phyloP scores from a whole-genome alignment of 106 monocot genomes.

The Platanthera guangdongensis region DNA sequence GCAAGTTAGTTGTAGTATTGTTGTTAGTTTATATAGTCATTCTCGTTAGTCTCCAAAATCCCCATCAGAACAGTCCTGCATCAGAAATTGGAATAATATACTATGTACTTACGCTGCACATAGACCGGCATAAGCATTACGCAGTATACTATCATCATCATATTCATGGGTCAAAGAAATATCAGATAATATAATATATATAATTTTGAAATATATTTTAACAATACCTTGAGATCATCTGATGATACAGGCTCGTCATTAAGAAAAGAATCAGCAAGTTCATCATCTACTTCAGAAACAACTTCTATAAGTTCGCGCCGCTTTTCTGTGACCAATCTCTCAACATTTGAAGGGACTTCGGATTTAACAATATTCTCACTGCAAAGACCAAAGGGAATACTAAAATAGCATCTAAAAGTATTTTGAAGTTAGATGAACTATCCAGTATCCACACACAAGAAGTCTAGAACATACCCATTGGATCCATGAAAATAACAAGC shows the following conservation, averaged over 20 bases:
- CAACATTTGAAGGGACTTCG: slow-evolving; percentile 66
- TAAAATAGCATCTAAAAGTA: background rate
- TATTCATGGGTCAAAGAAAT: background rate
- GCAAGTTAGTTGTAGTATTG: no score
- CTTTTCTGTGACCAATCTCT: slow-evolving; percentile 59
- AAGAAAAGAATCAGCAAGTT: slow-evolving; percentile 90
- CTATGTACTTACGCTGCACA: no score
- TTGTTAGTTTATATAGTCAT: no score
- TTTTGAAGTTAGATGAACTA: background rate
- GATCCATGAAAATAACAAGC: slow-evolving; percentile 87
- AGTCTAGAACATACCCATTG: slow-evolving; percentile 45
- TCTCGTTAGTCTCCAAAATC: no score
- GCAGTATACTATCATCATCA: background rate
- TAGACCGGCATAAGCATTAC: background rate
- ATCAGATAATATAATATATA: background rate
- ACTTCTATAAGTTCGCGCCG: slow-evolving; percentile 88
- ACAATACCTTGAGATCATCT: slow-evolving; percentile 64
- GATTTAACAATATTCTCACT: slow-evolving; percentile 70
- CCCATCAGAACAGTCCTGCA: no score
- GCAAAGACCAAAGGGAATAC: slow-evolving; percentile 11
- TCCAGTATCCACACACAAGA: background rate
- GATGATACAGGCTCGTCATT: slow-evolving; percentile 73
- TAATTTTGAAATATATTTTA: background rate
- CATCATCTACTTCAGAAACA: slow-evolving; percentile 96
- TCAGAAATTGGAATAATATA: no score